Conservation (phyloP, 2,329 filamentous ascomycete genomes). For the Stemphylium lycopersici region DNA sequence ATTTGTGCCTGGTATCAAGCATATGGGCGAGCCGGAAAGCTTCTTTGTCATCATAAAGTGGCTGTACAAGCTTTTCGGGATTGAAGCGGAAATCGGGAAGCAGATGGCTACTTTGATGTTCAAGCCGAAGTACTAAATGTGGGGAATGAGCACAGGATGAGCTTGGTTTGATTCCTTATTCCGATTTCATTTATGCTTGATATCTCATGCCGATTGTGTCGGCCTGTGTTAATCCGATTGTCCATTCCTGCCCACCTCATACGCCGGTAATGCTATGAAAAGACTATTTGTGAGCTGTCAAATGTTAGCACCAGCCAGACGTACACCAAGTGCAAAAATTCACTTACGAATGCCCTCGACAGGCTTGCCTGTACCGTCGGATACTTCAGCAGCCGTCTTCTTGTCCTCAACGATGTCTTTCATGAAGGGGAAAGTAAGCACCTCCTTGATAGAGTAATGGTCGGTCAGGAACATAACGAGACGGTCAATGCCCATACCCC, state of each 20-base stretch:
- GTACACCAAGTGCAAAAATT: background rate
- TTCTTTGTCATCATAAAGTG: slow-evolving; percentile 57
- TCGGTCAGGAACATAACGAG: slow-evolving; percentile 95
- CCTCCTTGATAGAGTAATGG: slow-evolving; percentile 95
- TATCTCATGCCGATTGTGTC: background rate
- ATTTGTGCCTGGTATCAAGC: slow-evolving; percentile 53
- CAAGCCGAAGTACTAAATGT: slow-evolving; percentile 50
- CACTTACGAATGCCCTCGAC: slow-evolving; percentile 63
- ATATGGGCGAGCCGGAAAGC: slow-evolving; percentile 60
- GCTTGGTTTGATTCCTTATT: no score
- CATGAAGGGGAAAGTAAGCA: slow-evolving; percentile 97
- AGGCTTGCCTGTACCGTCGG: slow-evolving; percentile 62
- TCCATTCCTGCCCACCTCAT: slow-evolving; percentile 4
- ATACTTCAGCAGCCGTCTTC: slow-evolving; percentile 66
- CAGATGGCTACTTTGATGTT: slow-evolving; percentile 57
- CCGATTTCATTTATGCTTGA: no score
- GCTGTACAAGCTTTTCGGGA: slow-evolving; percentile 57
- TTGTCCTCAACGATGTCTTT: slow-evolving; percentile 65
- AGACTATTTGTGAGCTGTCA: slow-evolving; percentile 29
- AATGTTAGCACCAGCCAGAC: slow-evolving; percentile 5
- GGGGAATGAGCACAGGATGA: no score
- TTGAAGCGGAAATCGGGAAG: slow-evolving; percentile 50
- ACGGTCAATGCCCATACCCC: slow-evolving; percentile 95
- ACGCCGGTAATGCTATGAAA: slow-evolving; percentile 22
- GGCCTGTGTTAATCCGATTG: background rate